These are phyloP conservation scores for Neofusicoccum cordaticola DNA, from an alignment of 2,329 filamentous ascomycete species.

Conservation along the genomic window DNA sequence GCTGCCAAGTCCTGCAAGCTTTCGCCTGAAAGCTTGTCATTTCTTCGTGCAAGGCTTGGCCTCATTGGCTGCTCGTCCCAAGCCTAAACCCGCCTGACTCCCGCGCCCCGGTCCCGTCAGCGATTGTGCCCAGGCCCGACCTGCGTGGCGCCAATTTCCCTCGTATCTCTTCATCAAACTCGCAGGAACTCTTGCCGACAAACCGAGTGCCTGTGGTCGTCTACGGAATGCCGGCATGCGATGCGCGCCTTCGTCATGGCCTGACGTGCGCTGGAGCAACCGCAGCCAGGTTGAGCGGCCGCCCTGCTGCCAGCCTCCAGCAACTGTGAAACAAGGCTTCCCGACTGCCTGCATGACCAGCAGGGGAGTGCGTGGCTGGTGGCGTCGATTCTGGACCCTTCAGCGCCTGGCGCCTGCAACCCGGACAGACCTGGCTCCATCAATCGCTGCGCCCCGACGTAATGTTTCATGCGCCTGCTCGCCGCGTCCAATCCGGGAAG, in stretches of 20 bases:
- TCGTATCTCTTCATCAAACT: constrained; percentile 2
- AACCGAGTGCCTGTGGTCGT: background rate
- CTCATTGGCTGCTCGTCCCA: background rate
- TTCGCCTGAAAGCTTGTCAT: constrained; percentile 5
- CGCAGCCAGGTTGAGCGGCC: background rate
- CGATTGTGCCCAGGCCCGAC: background rate
- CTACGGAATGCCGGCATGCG: background rate
- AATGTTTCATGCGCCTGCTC: constrained; percentile 4
- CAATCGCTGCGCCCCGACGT: constrained; percentile 1
- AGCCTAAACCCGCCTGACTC: background rate
- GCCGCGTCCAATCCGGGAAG: background rate
- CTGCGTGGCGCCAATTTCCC: background rate
- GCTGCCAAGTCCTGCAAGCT: constrained; percentile 10
- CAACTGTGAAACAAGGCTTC: background rate
- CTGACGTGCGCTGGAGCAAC: background rate
- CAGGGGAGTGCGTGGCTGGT: background rate
- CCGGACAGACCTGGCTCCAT: background rate
- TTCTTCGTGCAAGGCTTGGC: background rate
- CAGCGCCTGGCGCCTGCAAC: background rate
- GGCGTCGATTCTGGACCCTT: background rate
- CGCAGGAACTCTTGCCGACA: background rate
- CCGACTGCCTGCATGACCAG: background rate
- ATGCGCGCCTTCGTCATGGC: background rate
- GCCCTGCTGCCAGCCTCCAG: background rate
- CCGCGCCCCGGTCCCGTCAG: background rate